Evolutionary conservation across 371 early-diverging fungal species (phyloP), one percentile per base, ranked within the genome.

Genomic region (Mucor mucedo): DNA sequence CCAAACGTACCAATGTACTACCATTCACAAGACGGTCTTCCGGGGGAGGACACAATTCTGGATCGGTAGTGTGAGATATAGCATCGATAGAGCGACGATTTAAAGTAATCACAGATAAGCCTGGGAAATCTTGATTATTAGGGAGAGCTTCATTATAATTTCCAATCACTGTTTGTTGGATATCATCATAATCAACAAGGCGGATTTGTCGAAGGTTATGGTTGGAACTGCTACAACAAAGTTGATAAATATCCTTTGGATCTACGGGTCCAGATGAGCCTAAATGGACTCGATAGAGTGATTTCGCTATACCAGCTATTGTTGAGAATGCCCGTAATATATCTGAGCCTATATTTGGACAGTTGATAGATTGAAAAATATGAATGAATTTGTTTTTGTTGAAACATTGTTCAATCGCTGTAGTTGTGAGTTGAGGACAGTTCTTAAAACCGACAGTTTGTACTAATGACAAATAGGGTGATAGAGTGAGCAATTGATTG

Each of bases 51-150:
- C 62, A 14, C 4, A 69, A 48, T 4, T 55, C 33, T 3, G 59
- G 44, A 38, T 68, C 50, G 5, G 54, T 59, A 2, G 65, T 45
- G 32, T 69, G 58, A 5, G 62, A 63, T 11, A 78, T 28, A 0
- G 70, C 70, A 38, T 66, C 68, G 8, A 78, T 76, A 0, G 45
- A 60, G 2, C 14, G 8, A 6, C 60, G 48, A 35, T 70, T 64
- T 3, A 78, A 28, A 62, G n/a, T 13, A 9, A n/a, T 30, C 7
- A n/a, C 14, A 42, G 45, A 45, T 16, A 52, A 11, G 68, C 38
- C 10, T 30, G 16, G 3, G 21, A 6, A 9, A 8, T 27, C 7
- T 48, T n/a, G 3, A 41, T 11, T 21, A 13, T n/a, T 27, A 2
- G 7, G 30, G 3, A 21, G 21, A 21, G 27, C 14, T 28, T 53